These are phyloP conservation scores for Aspergillus fumigatus DNA, from an alignment of 2,329 filamentous ascomycete genomes.

Conservation along the genomic window DNA sequence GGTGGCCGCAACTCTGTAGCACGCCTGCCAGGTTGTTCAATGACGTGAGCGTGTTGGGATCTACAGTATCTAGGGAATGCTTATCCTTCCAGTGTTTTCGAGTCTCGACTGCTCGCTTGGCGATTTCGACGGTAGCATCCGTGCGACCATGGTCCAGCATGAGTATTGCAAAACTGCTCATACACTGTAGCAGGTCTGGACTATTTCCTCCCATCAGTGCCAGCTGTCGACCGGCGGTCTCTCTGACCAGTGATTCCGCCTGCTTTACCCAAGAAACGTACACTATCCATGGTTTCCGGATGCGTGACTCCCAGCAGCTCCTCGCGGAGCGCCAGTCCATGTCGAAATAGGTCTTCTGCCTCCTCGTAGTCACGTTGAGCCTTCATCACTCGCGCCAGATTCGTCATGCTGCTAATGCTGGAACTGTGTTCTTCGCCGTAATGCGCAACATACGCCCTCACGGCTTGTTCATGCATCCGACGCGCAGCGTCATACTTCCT, in stretches of 20 bases:
- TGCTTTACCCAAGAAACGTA: background rate
- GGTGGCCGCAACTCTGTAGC: background rate
- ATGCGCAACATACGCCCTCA: background rate
- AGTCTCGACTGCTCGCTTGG: background rate
- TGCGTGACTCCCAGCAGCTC: background rate
- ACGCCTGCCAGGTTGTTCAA: background rate
- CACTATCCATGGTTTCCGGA: background rate
- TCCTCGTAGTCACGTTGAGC: background rate
- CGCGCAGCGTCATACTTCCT: background rate
- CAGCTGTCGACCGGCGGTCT: background rate
- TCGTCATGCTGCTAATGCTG: background rate
- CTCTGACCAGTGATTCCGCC: background rate
- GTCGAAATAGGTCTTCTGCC: background rate
- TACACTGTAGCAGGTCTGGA: background rate
- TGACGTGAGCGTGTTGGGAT: background rate
- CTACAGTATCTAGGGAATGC: background rate
- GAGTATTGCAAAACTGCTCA: background rate
- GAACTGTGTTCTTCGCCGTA: background rate
- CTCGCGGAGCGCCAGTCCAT: background rate
- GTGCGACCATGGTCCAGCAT: background rate
- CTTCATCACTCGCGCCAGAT: background rate
- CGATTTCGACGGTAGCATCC: background rate
- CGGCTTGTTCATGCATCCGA: background rate
- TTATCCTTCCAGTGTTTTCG: background rate
- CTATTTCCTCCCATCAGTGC: background rate